Base-by-base conservation (phyloP, 2,329 filamentous ascomycete species). In the Leptosphaerulina australis region DNA sequence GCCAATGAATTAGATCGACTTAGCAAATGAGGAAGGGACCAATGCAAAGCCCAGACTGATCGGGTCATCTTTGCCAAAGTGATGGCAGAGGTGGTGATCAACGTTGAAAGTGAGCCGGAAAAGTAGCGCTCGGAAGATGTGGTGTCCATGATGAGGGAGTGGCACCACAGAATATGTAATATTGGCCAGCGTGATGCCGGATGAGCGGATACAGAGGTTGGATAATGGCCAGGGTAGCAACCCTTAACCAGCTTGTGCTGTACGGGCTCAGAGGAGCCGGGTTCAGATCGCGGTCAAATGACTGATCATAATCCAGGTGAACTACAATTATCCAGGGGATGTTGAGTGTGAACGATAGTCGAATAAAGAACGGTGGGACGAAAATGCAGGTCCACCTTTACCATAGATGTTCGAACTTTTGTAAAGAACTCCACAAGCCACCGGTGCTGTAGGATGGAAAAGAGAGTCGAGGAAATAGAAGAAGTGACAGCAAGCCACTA, bases 271-370 rank as follows among this genome's bases (percentile, higher is more conserved):
- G 30, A 15, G 5, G 9, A 15, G 20, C 35, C 35, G 21, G 14
- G 12, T 44, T 34, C 28, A 30, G 24, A 20, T 15, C 12, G 17
- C 14, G 25, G 47, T 35, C 36, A 26, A 15, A 10, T 7, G 36
- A 36, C 36, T 29, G 30, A 18, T 21, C 14, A 33, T 22, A 11
- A 26, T 38, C 44, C 22, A 37, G 29, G 15, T 29, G 24, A 41
- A 46, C 48, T 46, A 51, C 48, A 46, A 47, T 46, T 46, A 52
- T 44, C 49, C 43, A 35, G 49, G 15, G 34, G 37, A 38, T 38
- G 38, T 47, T 18, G 43, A 41, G 38, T 38, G 49, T 43, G 43
- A 46, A 52, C 41, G 35, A 39, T 46, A 26, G 49, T 30, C 44
- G 49, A 47, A 52, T 38, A 47, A 29, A 43, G 44, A 24, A 39